These are phyloP conservation scores for Metschnikowia colocasiae DNA, from an alignment of 805 yeast species.

Conservation along the genomic window DNA sequence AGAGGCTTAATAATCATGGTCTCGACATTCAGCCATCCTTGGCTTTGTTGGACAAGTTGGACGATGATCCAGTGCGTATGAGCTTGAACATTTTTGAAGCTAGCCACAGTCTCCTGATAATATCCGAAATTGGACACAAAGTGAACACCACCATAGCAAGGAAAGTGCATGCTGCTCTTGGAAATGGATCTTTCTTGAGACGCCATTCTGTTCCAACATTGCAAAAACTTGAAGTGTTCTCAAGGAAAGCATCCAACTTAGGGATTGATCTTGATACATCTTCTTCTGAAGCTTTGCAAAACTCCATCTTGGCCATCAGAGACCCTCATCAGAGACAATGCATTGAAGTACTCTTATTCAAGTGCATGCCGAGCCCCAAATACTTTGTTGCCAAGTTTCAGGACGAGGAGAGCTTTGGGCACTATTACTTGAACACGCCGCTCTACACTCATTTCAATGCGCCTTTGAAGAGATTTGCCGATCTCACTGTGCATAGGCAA, in stretches of 20 bases:
- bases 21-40: slow-evolving; percentile 50
- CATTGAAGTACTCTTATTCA: slow-evolving; percentile 73
- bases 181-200: slow-evolving; percentile 79
- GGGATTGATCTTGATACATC: slow-evolving; percentile 72
- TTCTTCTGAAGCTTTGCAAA: slow-evolving; percentile 65
- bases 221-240: slow-evolving; percentile 75
- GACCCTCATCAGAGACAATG: slow-evolving; percentile 65
- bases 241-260: slow-evolving; percentile 61
- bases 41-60: slow-evolving; percentile 72
- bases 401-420: slow-evolving; percentile 73
- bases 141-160: slow-evolving; percentile 87
- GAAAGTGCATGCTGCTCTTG: slow-evolving; percentile 66
- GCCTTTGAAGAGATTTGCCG: slow-evolving; percentile 89
- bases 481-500: slow-evolving; percentile 89
- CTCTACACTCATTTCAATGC: slow-evolving; percentile 91
- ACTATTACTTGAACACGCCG: slow-evolving; percentile 78
- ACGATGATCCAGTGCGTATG: slow-evolving; percentile 76
- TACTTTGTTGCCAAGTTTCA: slow-evolving; percentile 86
- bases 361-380: slow-evolving; percentile 80
- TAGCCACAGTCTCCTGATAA: slow-evolving; percentile 50
- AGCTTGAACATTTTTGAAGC: slow-evolving; percentile 70
- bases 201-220: slow-evolving; percentile 83
- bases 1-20: slow-evolving; percentile 51
- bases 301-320: slow-evolving; percentile 61
- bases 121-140: slow-evolving; percentile 74